Evolutionary conservation across 805 yeast species (phyloP), one percentile per base, ranked within the genome.

Genomic region (Nakazawaea ishiwadae): DNA sequence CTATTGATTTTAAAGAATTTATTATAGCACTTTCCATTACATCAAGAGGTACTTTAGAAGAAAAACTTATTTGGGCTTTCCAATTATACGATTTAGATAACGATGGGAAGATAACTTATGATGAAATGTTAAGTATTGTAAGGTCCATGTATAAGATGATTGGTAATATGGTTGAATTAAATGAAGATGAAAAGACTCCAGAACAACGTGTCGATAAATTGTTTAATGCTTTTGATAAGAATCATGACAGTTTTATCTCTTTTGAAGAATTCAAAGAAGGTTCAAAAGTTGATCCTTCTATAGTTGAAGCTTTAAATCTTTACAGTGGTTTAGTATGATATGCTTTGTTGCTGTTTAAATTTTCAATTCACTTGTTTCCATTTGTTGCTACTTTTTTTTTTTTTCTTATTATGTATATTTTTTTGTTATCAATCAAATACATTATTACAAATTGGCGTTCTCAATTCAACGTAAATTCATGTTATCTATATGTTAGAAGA

Each of bases 111-210:
- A 77, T 93, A 42, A 69, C 77, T 19, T 87, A 79, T 58, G 75
- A 77, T 24, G 98, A 93, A 56, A 77, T 93, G 78, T 67, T 87
- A 38, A 68, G 77, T 2, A 87, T 93, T 31, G 85, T 89, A 5
- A 71, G 75, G 23, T 83, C 97, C 24, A 85, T 91, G 26, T 91
- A 93, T 61, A 85, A 84, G 60, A 90, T 93, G 98, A 84, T 91
- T 45, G 99, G 98, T 1, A 75, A 90, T 1, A 88, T 90, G 91
- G 96, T 90, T 44, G 80, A 80, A 47, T 69, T 89, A 39, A 85
- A 87, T 15, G 91, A 81, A 17, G 96, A 90, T 56, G 98, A 90
- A 53, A 77, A 80, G 34, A 89, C 98, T 0, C 98, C 99, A 0
- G 96, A 90, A 54, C 68, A 80, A 49, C 73, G 98, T 47, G 88